phyloP scores from a whole-genome alignment of 2,329 filamentous ascomycete genomes.

The Metarhizium sp. region DNA sequence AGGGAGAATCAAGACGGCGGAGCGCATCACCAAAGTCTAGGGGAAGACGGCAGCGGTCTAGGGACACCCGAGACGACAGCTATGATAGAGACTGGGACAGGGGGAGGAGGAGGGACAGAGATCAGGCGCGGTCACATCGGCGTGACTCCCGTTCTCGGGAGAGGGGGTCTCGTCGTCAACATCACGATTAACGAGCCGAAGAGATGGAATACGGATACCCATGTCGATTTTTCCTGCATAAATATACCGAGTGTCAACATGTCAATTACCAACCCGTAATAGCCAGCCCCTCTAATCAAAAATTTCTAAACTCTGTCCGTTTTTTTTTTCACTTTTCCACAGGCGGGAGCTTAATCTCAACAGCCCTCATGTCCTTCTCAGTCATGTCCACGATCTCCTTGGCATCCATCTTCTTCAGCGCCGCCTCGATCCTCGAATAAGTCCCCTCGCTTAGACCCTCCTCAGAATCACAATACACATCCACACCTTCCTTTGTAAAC shows the following conservation, averaged over 20 bases:
- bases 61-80: constrained; percentile 8
- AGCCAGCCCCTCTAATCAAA: not conserved
- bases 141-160: constrained; percentile 11
- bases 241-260: not conserved
- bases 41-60: constrained; percentile 7
- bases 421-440: constrained; percentile 44
- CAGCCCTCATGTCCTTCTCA: constrained; percentile 37
- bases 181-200: not conserved
- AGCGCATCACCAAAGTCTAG: constrained; percentile 8
- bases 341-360: constrained; percentile 45
- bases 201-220: constrained; percentile 8
- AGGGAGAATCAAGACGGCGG: constrained; percentile 9
- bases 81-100: constrained; percentile 8
- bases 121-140: constrained; percentile 8
- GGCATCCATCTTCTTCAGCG: constrained; percentile 36
- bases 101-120: constrained; percentile 7
- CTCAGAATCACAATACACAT: constrained; percentile 60
- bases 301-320: not conserved
- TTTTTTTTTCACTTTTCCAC: constrained; percentile 15
- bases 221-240: not conserved
- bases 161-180: constrained; percentile 4
- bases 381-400: constrained; percentile 44
- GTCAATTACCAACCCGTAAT: not conserved
- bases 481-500: constrained; percentile 74
- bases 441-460: constrained; percentile 51